Base-by-base conservation (phyloP, 2,329 filamentous ascomycete species). In the Emericellopsis atlantica region DNA sequence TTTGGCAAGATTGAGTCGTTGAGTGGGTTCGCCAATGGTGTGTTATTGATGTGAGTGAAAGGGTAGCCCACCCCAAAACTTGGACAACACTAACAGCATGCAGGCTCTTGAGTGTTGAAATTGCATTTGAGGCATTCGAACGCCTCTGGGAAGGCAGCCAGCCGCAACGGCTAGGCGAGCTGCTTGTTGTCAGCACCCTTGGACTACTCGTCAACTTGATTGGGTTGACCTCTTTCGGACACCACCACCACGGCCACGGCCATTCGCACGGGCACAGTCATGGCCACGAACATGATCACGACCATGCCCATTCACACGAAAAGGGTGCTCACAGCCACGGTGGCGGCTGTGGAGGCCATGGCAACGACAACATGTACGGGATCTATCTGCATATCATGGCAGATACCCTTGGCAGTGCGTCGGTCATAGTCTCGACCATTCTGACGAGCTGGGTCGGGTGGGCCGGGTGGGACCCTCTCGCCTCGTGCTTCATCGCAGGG, bases 1-100 rank as follows among this genome's bases (percentile, higher is more conserved):
- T 92, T 95, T 57, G 89, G 90, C 44, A 98, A 96, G 61, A 86
- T 98, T 43, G 92, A 98, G 62, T 95, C 88, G 1, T 66, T 98
- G 43, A 94, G 90, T 44, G 92, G 92, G 0, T 95, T 98, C 58
- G 92, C 86, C 49, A 98, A 98, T 54, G 92, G 92, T 7, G 82
- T 98, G 23, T 90, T 98, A 50, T 65, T 98, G 37, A 84, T 98
- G 82, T 88, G 79, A 54, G 16, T 21, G 14, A 44, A 29, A 47
- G 23, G 29, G 32, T 33, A 21, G 10, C 18, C 18, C 12, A 22
- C 12, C 11, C 14, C 12, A 12, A 12, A 12, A 12, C 6, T 3
- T 29, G 12, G 12, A 10, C 29, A 16, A 34, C 14, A 34, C 42
- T 37, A 37, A 43, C 32, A 24, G n/a, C 18, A 18, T 14, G 4